These are phyloP conservation scores for Pelargonium exstipulatum DNA, from an alignment of 441 rosid species.

Conservation along the genomic window DNA sequence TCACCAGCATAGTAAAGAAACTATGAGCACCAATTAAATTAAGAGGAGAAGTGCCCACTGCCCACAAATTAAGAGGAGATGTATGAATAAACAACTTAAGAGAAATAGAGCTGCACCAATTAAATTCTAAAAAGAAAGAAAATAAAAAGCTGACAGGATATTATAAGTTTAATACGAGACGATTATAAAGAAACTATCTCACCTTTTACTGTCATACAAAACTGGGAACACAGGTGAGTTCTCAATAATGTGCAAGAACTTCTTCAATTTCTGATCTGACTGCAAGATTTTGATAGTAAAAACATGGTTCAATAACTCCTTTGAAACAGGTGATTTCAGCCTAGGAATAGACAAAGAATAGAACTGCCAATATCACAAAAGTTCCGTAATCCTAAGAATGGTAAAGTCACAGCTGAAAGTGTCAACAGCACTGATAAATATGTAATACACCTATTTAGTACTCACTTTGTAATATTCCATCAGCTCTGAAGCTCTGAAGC, in stretches of 20 bases:
- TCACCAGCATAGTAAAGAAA: not conserved
- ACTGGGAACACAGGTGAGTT: slow-evolving; percentile 76
- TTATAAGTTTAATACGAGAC: not conserved
- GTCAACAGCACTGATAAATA: not conserved
- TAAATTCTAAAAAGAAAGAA: no score
- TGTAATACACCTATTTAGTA: not conserved
- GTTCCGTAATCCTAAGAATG: not conserved
- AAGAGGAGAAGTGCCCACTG: no score
- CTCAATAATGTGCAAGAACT: slow-evolving; percentile 84
- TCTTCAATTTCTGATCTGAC: slow-evolving; percentile 90
- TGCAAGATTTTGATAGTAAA: slow-evolving; percentile 32
- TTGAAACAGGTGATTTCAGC: not conserved
- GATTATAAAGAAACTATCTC: slow-evolving; percentile 17
- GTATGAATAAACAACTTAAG: no score
- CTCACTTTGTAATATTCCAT: slow-evolving; percentile 82
- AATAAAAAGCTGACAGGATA: no score
- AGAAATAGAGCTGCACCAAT: no score
- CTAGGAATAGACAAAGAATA: slow-evolving; percentile 8
- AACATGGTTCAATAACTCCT: slow-evolving; percentile 13
- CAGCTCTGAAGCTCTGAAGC: slow-evolving; percentile 77
- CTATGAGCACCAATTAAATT: not conserved
- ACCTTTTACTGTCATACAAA: slow-evolving; percentile 71
- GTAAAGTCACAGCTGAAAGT: not conserved
- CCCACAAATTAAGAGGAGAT: no score
- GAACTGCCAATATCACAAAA: not conserved